A percentile compares a stretch with the other conserved stretches of the same genome.
Evolutionary conservation across 2,329 filamentous ascomycete species (phyloP).

Genomic region (Lasiodiplodia citricola): DNA sequence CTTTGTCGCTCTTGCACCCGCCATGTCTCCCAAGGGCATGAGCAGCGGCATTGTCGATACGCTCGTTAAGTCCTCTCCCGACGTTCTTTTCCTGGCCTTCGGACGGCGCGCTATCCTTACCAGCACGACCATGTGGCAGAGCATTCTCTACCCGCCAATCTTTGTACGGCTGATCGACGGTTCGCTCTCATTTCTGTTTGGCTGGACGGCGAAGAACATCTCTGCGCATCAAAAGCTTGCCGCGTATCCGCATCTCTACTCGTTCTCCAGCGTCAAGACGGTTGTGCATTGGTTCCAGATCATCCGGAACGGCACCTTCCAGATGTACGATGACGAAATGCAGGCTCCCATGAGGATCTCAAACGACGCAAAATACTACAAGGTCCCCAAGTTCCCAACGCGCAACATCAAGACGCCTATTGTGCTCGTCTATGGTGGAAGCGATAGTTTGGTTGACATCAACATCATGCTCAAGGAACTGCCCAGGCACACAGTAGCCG

Average conservation of each 20-base stretch:
- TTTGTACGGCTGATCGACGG: slow-evolving; percentile 88
- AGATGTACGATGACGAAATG: slow-evolving; percentile 98
- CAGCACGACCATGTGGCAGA: slow-evolving; percentile 96
- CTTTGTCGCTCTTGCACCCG: slow-evolving; percentile 93
- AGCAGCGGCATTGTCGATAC: slow-evolving; percentile 91
- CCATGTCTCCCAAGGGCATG: slow-evolving; percentile 92
- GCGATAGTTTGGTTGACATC: slow-evolving; percentile 93
- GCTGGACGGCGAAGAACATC: slow-evolving; percentile 88
- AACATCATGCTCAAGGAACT: slow-evolving; percentile 89
- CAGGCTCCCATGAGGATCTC: slow-evolving; percentile 75
- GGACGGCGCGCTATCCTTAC: slow-evolving; percentile 89
- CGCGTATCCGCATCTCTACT: slow-evolving; percentile 94
- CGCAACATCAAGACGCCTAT: slow-evolving; percentile 96
- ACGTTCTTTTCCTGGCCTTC: slow-evolving; percentile 91
- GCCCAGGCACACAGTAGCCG: slow-evolving; percentile 82
- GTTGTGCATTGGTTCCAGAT: slow-evolving; percentile 99
- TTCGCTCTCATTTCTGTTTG: slow-evolving; percentile 81
- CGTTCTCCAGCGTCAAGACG: slow-evolving; percentile 93
- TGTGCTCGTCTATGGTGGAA: slow-evolving; percentile 90
- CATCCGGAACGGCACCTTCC: slow-evolving; percentile 92
- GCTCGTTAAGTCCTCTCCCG: slow-evolving; percentile 89
- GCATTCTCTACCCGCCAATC: slow-evolving; percentile 90
- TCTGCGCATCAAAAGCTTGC: slow-evolving; percentile 86
- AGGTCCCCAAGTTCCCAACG: slow-evolving; percentile 94
- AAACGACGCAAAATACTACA: slow-evolving; percentile 83